Percentiles rank a stretch among this genome's conserved stretches.
phyloP scores from a whole-genome alignment of 1,284 basidiomycete species.

The Rhizoctonia solani region DNA sequence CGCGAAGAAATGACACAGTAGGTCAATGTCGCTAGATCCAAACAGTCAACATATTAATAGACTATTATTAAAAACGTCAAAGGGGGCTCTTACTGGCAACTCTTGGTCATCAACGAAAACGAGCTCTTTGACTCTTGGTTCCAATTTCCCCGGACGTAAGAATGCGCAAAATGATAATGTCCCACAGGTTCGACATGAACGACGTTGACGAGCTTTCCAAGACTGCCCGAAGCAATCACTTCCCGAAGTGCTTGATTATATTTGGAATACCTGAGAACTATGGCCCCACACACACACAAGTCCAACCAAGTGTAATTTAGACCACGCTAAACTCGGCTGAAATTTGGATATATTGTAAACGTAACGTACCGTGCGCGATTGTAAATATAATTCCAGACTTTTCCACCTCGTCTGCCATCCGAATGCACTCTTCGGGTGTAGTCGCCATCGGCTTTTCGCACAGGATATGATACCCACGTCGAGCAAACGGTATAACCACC shows the following conservation, averaged over 20 bases:
- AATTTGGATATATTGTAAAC: not conserved
- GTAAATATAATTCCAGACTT: constrained; percentile 74
- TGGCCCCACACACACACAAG: not conserved
- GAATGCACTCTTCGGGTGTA: constrained; percentile 67
- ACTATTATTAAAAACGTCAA: not conserved
- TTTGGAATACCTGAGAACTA: constrained; percentile 84
- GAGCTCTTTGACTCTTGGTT: constrained; percentile 66
- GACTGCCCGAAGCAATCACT: constrained; percentile 66
- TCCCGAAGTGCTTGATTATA: constrained; percentile 73
- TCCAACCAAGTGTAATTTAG: no score
- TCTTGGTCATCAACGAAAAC: constrained; percentile 85
- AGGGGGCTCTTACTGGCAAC: constrained; percentile 68
- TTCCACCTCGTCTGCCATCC: constrained; percentile 72
- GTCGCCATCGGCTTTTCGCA: constrained; percentile 93
- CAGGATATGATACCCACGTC: constrained; percentile 81
- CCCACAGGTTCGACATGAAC: constrained; percentile 79
- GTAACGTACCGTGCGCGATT: constrained; percentile 74
- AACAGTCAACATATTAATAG: constrained; percentile 22
- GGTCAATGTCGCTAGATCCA: constrained; percentile 71
- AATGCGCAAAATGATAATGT: constrained; percentile 83
- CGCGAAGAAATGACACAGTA: constrained; percentile 75
- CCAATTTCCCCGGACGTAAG: constrained; percentile 84
- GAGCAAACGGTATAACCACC: constrained; percentile 71
- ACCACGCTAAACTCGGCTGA: no score
- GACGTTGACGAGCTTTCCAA: constrained; percentile 78